Percentiles rank a stretch among this genome's conserved stretches.
Evolutionary conservation across 2,329 filamentous ascomycete genomes (phyloP).

Genomic region (Fusarium virguliforme): DNA sequence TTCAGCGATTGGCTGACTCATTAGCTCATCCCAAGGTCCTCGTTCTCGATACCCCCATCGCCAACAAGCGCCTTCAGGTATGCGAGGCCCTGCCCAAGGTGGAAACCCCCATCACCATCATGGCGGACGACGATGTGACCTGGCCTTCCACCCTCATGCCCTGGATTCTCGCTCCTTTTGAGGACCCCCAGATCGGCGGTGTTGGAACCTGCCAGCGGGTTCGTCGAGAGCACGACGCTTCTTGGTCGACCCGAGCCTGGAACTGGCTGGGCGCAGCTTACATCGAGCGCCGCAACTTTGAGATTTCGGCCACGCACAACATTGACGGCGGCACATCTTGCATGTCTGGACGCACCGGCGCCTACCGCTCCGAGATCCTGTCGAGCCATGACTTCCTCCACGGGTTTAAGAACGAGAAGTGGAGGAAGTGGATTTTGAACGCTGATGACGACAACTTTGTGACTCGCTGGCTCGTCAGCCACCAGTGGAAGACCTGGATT

Average conservation of each 20-base stretch:
- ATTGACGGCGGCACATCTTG: constrained; percentile 97
- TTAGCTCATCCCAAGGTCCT: constrained; percentile 75
- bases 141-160: constrained; percentile 89
- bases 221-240: constrained; percentile 75
- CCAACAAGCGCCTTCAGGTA: constrained; percentile 96
- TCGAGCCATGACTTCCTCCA: constrained; percentile 88
- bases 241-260: constrained; percentile 77
- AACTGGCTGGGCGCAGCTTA: constrained; percentile 94
- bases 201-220: constrained; percentile 94
- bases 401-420: constrained; percentile 92
- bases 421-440: constrained; percentile 90
- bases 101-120: constrained; percentile 86
- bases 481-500: constrained; percentile 94
- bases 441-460: constrained; percentile 99
- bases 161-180: constrained; percentile 95
- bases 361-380: constrained; percentile 90
- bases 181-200: constrained; percentile 86
- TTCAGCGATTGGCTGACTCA: constrained; percentile 77
- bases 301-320: constrained; percentile 95
- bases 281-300: constrained; percentile 94
- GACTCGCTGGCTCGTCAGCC: constrained; percentile 93
- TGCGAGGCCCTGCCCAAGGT: constrained; percentile 92
- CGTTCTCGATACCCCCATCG: constrained; percentile 84
- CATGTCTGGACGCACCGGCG: constrained; percentile 94
- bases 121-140: constrained; percentile 96